Percentiles rank a stretch among this genome's conserved stretches.
Conservation (phyloP, 768 basidiomycete species). For the Russula brevipes region DNA sequence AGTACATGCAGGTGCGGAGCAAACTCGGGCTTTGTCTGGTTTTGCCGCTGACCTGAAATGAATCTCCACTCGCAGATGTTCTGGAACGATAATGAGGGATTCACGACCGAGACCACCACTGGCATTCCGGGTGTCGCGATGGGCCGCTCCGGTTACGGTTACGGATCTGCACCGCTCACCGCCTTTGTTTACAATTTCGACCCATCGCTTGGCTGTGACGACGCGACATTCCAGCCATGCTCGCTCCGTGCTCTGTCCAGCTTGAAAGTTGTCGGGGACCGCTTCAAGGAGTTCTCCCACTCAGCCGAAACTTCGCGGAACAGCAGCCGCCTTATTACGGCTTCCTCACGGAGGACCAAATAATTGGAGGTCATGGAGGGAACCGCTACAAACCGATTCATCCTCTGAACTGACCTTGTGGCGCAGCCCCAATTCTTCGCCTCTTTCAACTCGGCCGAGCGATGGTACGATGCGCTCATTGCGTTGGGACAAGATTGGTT, state of each 20-base stretch:
- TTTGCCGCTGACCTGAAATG: not conserved
- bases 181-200: conserved; percentile 18
- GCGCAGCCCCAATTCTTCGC: conserved; percentile 30
- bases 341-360: conserved; percentile 14
- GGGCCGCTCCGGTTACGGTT: conserved; percentile 15
- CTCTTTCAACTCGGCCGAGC: conserved; percentile 31
- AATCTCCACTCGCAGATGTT: conserved; percentile 6
- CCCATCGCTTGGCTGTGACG: conserved; percentile 16
- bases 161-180: conserved; percentile 17
- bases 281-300: conserved; percentile 7
- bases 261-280: conserved; percentile 18
- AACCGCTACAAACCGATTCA: not conserved
- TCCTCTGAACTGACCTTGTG: not conserved
- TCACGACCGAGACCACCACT: conserved; percentile 19
- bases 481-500: conserved; percentile 27
- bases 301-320: conserved; percentile 11
- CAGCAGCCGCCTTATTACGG: conserved; percentile 16
- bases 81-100: conserved; percentile 18
- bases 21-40: not conserved
- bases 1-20: conserved; percentile 17
- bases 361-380: conserved; percentile 3
- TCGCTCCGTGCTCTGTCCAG: conserved; percentile 19
- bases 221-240: conserved; percentile 20
- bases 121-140: not conserved
- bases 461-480: conserved; percentile 29